Base-by-base conservation (phyloP, 2,329 filamentous ascomycete genomes). In the Hirsutella thompsonii region DNA sequence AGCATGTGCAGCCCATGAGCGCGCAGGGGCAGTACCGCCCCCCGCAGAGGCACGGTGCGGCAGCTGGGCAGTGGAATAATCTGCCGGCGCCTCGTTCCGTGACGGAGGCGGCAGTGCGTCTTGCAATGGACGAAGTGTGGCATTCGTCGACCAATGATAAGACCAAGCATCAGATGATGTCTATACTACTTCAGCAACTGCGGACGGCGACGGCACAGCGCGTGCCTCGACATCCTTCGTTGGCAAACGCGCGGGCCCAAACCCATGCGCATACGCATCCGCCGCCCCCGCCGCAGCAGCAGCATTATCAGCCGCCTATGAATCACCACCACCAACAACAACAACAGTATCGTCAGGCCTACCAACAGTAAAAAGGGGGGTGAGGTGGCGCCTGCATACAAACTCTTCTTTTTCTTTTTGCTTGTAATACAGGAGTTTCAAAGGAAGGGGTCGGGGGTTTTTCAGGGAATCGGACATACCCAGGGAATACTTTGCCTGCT, bases 111-210 rank as follows among this genome's bases (percentile, higher is more conserved):
- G 72, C 84, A 51, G 66, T 87, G 14, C 67, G 71, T 41, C 61
- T 71, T 18, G 81, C 86, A 68, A 61, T 87, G 14, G 69, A 76
- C 42, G 70, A 73, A 0, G 56, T 87, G 19, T 76, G 76, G 19
- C 56, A 47, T 44, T 52, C 55, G 20, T 34, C 42, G 36, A 36
- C 16, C 13, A 23, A 14, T 26, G 19, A 14, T 10, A 19, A 21
- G 34, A 34, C 36, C 23, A 47, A 49, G 33, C 37, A 46, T 10
- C 35, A 36, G 39, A 40, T 10, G 37, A 14, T 39, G 6, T 20
- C 30, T n/a, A 9, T 4, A 5, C 11, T 39, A 19, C 28, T 33
- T 5, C 6, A 21, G 9, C 37, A 39, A 19, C 29, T 39, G 8
- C 13, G 37, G 11, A 19, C 28, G 2, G 9, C 32, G 26, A 13